phyloP scores from a whole-genome alignment of 345 rosid species.

The Diplotaxis tenuifolia region DNA sequence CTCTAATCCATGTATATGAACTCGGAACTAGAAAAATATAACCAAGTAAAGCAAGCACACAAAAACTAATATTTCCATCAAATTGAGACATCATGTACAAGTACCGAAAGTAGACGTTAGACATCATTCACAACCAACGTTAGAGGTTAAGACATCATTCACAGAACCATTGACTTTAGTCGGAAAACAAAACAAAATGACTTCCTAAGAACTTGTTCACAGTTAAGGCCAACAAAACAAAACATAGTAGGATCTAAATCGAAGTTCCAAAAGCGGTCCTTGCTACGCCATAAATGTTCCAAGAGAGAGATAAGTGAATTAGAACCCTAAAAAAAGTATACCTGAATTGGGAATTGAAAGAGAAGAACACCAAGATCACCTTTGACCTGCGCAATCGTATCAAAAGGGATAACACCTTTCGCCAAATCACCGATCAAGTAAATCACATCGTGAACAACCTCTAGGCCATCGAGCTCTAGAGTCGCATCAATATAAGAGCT shows the following conservation, averaged over 20 bases:
- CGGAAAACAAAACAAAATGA: neutral
- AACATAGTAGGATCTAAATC: too few species aligned
- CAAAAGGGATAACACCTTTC: constrained; percentile 67
- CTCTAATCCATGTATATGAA: neutral
- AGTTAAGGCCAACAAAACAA: neutral
- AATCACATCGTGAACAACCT: constrained; percentile 65
- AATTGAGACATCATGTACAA: too few species aligned
- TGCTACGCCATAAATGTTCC: neutral
- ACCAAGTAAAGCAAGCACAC: neutral
- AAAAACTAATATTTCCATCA: too few species aligned
- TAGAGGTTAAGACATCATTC: neutral
- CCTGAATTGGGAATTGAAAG: constrained; percentile 67
- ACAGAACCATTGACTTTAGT: neutral
- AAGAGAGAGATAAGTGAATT: neutral
- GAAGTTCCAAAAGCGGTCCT: neutral
- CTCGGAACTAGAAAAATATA: neutral
- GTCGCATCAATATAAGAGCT: constrained; percentile 66
- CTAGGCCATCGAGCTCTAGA: constrained; percentile 72
- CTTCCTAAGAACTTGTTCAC: neutral
- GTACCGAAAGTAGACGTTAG: too few species aligned
- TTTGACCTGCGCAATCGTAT: constrained; percentile 49
- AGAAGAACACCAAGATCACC: constrained; percentile 65
- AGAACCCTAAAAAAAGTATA: constrained; percentile 4
- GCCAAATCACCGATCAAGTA: constrained; percentile 74
- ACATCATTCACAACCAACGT: neutral